Conservation (phyloP, 441 rosid genomes). For the Gossypium gossypioides region DNA sequence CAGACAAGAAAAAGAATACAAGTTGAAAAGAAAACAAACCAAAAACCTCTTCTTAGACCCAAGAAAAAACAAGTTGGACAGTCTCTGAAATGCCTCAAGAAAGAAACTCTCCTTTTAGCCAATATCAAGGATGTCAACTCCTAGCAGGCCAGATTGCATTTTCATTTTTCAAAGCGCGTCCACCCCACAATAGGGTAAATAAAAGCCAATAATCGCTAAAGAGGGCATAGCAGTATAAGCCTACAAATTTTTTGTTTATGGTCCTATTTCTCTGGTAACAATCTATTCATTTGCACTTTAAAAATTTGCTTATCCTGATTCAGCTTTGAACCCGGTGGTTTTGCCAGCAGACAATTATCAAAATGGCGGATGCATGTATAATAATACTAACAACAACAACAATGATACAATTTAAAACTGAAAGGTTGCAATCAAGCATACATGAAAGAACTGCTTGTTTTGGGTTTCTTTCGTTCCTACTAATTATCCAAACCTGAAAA, state of each 20-base stretch:
- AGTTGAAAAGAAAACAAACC: not conserved
- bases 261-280: not conserved
- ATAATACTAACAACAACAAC: not conserved
- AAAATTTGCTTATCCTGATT: not conserved
- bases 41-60: not conserved
- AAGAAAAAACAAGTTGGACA: not conserved
- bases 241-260: not conserved
- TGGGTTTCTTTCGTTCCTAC: not conserved
- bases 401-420: not conserved
- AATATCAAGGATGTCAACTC: not conserved
- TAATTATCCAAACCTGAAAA: not conserved
- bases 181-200: not conserved
- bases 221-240: not conserved
- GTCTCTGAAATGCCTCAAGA: not conserved
- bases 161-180: not conserved
- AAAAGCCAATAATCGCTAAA: not conserved
- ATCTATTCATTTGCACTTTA: not conserved
- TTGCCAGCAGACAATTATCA: not conserved
- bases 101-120: not conserved
- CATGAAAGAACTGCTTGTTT: not conserved
- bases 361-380: not conserved
- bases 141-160: not conserved
- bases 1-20: not conserved
- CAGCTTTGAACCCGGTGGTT: not conserved
- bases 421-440: conserved; percentile 2